Evolutionary conservation across 768 basidiomycete species (phyloP), one percentile per base, ranked within the genome.

Genomic region (Russula lepida): DNA sequence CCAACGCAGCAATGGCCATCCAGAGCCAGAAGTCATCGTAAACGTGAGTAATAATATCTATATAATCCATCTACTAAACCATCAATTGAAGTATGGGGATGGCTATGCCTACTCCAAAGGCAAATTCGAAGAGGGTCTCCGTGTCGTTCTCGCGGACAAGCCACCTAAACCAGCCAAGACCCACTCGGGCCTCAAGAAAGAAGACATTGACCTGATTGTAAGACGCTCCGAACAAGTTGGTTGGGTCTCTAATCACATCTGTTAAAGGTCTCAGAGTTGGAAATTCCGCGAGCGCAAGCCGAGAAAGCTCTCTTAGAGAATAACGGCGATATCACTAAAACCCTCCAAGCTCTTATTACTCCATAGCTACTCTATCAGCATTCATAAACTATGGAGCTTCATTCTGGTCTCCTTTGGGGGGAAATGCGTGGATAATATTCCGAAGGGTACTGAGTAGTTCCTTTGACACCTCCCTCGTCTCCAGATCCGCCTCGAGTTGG

Each of bases 141-240:
- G 78, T 19, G 60, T 75, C n/a, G 79, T 85, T 49, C 75, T 87
- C 39, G 84, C 86, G 44, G 83, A 79, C 62, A 72, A 79, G 0
- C 78, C 79, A n/a, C 60, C 70, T 19, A 85, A 83, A 64, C 64
- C 76, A 4, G 60, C 73, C 6, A 81, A 81, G 61, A 59, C 71
- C 0, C 63, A 70, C 5, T 70, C 75, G 51, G 56, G 70, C 4
- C 70, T 76, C 7, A 85, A 85, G 69, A 75, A 78, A 35, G 85
- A 85, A 62, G 85, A 87, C 65, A 72, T 87, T 1, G 85, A 88
- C 53, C 64, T 86, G 8, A 79, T 88, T 52, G 86, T 87, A 64
- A 63, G 81, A 59, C 7, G 6, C 19, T 21, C 39, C 6, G 72
- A 28, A 47, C 6, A 21, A 39, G 46, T 57, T 44, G 25, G 50